Evolutionary conservation across 2,329 filamentous ascomycete species (phyloP).

Genomic region (Bipolaris victoriae): DNA sequence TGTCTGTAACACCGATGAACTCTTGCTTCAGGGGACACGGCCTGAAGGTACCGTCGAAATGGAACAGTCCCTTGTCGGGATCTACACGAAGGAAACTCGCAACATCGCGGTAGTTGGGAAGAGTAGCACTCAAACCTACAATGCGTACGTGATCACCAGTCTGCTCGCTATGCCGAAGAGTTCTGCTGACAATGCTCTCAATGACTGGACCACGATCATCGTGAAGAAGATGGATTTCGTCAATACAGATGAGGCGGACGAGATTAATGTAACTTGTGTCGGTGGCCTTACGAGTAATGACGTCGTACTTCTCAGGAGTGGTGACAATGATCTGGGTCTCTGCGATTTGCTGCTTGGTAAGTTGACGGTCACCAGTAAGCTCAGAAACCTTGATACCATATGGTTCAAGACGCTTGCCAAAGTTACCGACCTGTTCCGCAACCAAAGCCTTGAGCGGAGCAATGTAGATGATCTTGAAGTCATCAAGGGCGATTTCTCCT

Average conservation of each 20-base stretch:
- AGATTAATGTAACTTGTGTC: slow-evolving; percentile 96
- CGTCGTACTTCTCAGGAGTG: slow-evolving; percentile 98
- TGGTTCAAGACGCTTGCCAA: slow-evolving; percentile 85
- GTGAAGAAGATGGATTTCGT: slow-evolving; percentile 96
- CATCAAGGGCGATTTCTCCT: slow-evolving; percentile 92
- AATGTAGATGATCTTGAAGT: slow-evolving; percentile 99
- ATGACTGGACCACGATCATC: slow-evolving; percentile 96
- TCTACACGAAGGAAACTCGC: slow-evolving; percentile 94
- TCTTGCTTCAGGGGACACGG: slow-evolving; percentile 96
- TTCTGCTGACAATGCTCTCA: slow-evolving; percentile 95
- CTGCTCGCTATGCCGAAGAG: slow-evolving; percentile 90
- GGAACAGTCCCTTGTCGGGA: slow-evolving; percentile 82
- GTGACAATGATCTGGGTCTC: slow-evolving; percentile 99
- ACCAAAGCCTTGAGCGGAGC: slow-evolving; percentile 94
- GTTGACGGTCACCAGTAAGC: slow-evolving; percentile 93
- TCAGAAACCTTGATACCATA: slow-evolving; percentile 95
- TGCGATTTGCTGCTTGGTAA: slow-evolving; percentile 97
- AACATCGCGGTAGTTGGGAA: slow-evolving; percentile 96
- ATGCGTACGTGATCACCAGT: slow-evolving; percentile 92
- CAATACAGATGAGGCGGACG: slow-evolving; percentile 94
- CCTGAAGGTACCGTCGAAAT: slow-evolving; percentile 93
- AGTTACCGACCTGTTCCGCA: slow-evolving; percentile 97
- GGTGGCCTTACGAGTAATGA: slow-evolving; percentile 96
- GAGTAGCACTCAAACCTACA: slow-evolving; percentile 88
- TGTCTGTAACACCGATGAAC: slow-evolving; percentile 96